Conservation (phyloP, 192 early-diverging fungal species). For the Entophlyctis luteolus region DNA sequence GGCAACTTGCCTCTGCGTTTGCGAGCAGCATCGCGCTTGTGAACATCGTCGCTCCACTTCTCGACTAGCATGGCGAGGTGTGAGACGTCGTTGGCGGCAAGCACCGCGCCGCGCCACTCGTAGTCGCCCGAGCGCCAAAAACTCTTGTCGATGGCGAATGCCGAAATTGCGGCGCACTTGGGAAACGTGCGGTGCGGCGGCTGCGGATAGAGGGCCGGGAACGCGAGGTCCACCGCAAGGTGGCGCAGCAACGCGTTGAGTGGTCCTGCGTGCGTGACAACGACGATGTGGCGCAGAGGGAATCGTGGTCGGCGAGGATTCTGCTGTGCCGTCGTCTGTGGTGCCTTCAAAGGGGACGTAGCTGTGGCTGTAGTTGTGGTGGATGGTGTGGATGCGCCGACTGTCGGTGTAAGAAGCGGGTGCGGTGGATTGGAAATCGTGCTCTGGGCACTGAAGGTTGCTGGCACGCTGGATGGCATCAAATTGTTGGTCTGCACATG, state of each 20-base stretch:
- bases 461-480: neutral
- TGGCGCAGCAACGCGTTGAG: slow-evolving; percentile 38
- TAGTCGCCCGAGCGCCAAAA: slow-evolving; percentile 34
- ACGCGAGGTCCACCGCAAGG: slow-evolving; percentile 39
- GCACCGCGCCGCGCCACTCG: slow-evolving; percentile 43
- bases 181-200: slow-evolving; percentile 33
- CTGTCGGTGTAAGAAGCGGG: slow-evolving; percentile 14
- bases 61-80: slow-evolving; percentile 35
- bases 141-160: slow-evolving; percentile 37
- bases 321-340: slow-evolving; percentile 5
- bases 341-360: slow-evolving; percentile 18
- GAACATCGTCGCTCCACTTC: neutral
- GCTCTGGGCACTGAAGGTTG: neutral
- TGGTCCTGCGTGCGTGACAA: slow-evolving; percentile 51
- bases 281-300: slow-evolving; percentile 27
- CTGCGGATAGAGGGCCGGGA: slow-evolving; percentile 5
- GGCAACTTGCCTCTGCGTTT: neutral
- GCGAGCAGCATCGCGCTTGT: neutral
- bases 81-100: slow-evolving; percentile 40
- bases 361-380: slow-evolving; percentile 7
- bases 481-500: neutral
- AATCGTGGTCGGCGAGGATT: neutral
- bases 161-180: slow-evolving; percentile 38
- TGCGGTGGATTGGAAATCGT: neutral
- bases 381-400: neutral